Conservation (phyloP, 257 asterid genomes). For the Rhazya stricta region DNA sequence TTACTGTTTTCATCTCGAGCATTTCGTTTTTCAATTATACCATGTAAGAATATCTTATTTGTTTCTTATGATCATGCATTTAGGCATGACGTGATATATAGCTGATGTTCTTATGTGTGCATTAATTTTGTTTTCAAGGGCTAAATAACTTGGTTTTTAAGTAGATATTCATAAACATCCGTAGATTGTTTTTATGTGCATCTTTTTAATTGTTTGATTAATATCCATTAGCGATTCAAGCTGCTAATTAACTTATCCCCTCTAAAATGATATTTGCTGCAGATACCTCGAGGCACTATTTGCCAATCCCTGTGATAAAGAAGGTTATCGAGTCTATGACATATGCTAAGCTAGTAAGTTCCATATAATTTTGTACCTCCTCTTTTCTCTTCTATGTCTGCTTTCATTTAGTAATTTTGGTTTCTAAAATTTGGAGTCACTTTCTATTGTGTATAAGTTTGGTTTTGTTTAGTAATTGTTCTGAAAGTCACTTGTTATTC, state of each 20-base stretch:
- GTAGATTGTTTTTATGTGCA: no score
- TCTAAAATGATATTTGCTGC: constrained; percentile 14
- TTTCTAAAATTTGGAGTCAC: not conserved
- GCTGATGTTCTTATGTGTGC: no score
- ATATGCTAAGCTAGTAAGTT: constrained; percentile 79
- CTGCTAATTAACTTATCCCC: constrained; percentile 7
- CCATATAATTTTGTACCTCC: not conserved
- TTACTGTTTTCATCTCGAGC: not conserved
- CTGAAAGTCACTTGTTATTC: not conserved
- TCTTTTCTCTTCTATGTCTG: not conserved
- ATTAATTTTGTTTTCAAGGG: not conserved
- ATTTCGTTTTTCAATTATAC: not conserved
- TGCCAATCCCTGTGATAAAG: constrained; percentile 64
- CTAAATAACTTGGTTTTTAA: not conserved
- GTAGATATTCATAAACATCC: not conserved
- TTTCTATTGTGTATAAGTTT: no score
- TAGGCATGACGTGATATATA: not conserved
- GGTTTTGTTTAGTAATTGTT: not conserved
- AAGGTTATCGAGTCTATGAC: constrained; percentile 94
- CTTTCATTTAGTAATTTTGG: not conserved
- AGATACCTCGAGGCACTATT: constrained; percentile 93
- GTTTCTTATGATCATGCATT: not conserved
- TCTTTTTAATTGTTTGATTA: not conserved
- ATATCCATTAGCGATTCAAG: not conserved
- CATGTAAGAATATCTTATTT: not conserved